Evolutionary conservation across 1,284 basidiomycete species (phyloP).

Genomic region (Irpex rosettiformis): DNA sequence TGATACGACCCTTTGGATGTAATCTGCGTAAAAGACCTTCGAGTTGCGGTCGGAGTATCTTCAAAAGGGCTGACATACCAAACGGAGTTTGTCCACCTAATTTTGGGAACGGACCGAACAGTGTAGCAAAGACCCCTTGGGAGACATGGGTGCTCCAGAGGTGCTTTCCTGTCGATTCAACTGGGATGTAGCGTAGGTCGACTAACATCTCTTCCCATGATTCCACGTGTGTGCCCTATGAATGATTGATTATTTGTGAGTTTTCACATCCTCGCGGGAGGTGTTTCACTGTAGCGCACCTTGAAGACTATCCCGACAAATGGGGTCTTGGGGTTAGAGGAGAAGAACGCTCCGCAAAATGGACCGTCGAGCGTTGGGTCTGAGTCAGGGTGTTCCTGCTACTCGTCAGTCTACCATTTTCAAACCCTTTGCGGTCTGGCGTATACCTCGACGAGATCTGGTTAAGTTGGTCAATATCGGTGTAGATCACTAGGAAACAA

Average conservation of each 20-base stretch:
- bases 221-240: slow-evolving; percentile 13
- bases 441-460: slow-evolving; percentile 13
- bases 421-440: neutral
- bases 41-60: neutral
- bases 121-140: slow-evolving; percentile 11
- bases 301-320: slow-evolving; percentile 16
- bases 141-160: slow-evolving; percentile 15
- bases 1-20: slow-evolving; percentile 8
- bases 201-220: slow-evolving; percentile 15
- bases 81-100: slow-evolving; percentile 12
- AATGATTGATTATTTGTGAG: neutral
- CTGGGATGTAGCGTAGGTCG: slow-evolving; percentile 12
- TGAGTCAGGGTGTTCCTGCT: slow-evolving; percentile 11
- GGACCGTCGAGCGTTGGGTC: slow-evolving; percentile 15
- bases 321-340: slow-evolving; percentile 6
- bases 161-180: slow-evolving; percentile 10
- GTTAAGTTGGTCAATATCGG: neutral
- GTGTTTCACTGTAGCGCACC: slow-evolving; percentile 1
- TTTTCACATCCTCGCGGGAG: too few species aligned
- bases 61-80: slow-evolving; percentile 1
- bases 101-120: slow-evolving; percentile 11
- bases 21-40: slow-evolving; percentile 1
- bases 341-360: slow-evolving; percentile 15
- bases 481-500: neutral
- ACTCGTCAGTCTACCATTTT: neutral